A percentile compares a stretch with the other conserved stretches of the same genome.
Evolutionary conservation across 176 grass and related monocot genomes (phyloP).

Genomic region (Oryza longistaminata): DNA sequence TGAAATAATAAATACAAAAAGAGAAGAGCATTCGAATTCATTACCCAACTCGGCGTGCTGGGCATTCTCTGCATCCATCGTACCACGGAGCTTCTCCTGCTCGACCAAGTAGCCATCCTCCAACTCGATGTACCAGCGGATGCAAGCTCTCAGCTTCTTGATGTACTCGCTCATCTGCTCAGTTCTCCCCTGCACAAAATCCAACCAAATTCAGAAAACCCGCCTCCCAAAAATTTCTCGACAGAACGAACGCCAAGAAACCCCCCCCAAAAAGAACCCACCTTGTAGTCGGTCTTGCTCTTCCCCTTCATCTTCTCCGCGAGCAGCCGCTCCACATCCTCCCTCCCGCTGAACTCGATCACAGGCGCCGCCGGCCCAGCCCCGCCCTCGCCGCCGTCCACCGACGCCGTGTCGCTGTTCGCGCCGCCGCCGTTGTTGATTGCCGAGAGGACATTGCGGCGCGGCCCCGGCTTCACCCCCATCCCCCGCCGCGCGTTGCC

Average conservation of each 20-base stretch:
- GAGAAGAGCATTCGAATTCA: neutral
- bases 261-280: neutral
- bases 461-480: constrained; percentile 41
- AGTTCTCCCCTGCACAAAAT: constrained; percentile 56
- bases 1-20: neutral
- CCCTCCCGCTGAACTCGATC: constrained; percentile 65
- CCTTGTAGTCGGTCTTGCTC: constrained; percentile 87
- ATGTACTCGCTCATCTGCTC: constrained; percentile 92
- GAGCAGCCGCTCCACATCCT: constrained; percentile 88
- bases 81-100: constrained; percentile 58
- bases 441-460: constrained; percentile 60
- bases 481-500: constrained; percentile 38
- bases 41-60: constrained; percentile 71
- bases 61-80: constrained; percentile 54
- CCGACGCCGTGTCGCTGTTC: constrained; percentile 1
- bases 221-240: neutral
- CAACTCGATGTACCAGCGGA: constrained; percentile 65
- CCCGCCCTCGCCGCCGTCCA: neutral
- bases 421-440: constrained; percentile 60
- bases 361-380: neutral
- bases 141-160: constrained; percentile 76
- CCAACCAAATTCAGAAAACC: neutral
- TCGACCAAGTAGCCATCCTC: constrained; percentile 71
- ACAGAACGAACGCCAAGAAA: neutral
- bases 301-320: constrained; percentile 91